Percentiles rank a stretch among this genome's conserved stretches.
phyloP scores from a whole-genome alignment of 495 filamentous ascomycete species.

The Neurospora tetrasperma region DNA sequence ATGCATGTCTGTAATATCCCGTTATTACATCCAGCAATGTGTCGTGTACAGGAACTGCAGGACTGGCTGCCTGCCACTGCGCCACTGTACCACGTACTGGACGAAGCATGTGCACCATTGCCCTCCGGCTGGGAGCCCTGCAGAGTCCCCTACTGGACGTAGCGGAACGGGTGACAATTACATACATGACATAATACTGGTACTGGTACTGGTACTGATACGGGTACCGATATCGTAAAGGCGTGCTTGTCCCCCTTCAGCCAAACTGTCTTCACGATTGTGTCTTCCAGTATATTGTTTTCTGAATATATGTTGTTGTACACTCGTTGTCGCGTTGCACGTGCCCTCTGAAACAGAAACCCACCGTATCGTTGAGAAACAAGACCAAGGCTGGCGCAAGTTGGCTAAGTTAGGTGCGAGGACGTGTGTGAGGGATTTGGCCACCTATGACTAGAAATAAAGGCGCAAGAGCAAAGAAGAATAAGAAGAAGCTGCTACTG shows the following conservation, averaged over 20 bases:
- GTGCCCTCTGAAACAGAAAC: neutral
- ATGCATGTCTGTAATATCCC: neutral
- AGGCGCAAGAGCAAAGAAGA: neutral
- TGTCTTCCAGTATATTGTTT: neutral
- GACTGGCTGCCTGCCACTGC: neutral
- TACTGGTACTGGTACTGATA: neutral
- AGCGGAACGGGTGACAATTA: neutral
- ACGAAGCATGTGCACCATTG: neutral
- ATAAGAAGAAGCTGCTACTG: neutral
- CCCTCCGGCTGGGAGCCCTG: neutral
- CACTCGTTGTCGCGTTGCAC: neutral
- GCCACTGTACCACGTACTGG: neutral
- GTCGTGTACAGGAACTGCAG: neutral
- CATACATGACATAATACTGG: neutral
- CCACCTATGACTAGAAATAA: neutral
- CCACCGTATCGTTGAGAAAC: neutral
- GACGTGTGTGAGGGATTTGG: neutral
- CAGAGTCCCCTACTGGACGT: neutral
- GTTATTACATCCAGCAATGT: neutral
- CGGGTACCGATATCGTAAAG: neutral
- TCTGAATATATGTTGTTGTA: neutral
- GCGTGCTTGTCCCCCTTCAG: neutral
- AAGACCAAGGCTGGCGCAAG: neutral
- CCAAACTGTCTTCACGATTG: neutral
- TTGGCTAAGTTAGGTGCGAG: neutral